Percentiles rank a stretch among this genome's conserved stretches.
Conservation (phyloP, 495 filamentous ascomycete species). For the Trichoderma virens region DNA sequence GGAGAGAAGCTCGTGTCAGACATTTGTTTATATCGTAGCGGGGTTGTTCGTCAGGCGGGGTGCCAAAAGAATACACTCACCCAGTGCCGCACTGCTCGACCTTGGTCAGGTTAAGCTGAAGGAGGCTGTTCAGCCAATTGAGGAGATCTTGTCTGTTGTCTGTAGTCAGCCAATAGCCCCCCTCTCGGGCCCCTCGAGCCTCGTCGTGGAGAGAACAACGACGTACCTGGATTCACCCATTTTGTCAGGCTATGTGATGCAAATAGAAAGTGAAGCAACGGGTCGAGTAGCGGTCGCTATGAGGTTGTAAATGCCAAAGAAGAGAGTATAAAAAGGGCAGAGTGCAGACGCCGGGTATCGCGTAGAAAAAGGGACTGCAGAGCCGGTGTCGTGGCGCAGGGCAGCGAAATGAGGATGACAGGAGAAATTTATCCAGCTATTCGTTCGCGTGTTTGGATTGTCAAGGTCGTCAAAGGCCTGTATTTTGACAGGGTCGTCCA, state of each 20-base stretch:
- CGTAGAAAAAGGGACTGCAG: conserved; percentile 3
- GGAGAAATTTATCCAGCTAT: conserved; percentile 8
- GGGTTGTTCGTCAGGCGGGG: conserved; percentile 26
- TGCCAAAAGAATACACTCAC: conserved; percentile 49
- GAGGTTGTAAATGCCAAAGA: not conserved
- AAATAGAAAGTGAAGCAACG: not conserved
- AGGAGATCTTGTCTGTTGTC: conserved; percentile 81
- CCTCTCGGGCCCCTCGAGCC: not conserved
- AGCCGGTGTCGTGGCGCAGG: conserved; percentile 3
- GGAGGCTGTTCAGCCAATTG: conserved; percentile 93
- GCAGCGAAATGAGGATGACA: conserved; percentile 9
- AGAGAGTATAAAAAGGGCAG: not conserved
- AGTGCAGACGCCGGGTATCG: not conserved
- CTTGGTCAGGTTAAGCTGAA: conserved; percentile 95
- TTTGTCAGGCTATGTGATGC: not conserved
- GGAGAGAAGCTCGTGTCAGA: conserved; percentile 14
- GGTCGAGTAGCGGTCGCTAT: not conserved
- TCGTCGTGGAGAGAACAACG: not conserved
- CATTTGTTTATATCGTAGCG: not conserved
- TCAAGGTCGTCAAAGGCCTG: conserved; percentile 5
- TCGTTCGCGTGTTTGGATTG: conserved; percentile 3
- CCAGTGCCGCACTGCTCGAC: conserved; percentile 98
- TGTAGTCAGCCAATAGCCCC: not conserved
- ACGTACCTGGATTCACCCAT: conserved; percentile 13
- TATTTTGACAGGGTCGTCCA: conserved; percentile 8